Base-by-base conservation (phyloP, 768 basidiomycete genomes). In the Leucosporidium scottii region DNA sequence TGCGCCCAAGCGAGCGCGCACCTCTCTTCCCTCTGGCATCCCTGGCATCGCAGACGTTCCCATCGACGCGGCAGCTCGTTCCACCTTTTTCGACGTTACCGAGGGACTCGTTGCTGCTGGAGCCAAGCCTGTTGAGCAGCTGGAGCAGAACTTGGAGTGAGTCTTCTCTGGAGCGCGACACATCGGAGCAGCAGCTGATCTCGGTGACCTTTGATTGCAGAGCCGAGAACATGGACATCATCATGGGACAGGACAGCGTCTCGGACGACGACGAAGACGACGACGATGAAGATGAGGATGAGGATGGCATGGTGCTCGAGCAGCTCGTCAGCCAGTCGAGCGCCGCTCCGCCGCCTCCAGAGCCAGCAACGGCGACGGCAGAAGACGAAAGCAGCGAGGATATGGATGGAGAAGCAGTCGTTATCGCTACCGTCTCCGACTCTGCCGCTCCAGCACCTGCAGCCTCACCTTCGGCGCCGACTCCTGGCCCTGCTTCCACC, bases 31-130 rank as follows among this genome's bases (percentile, higher is more conserved):
- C 25, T 59, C 59, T 9, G 27, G 27, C 59, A 27, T 59, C 27
- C 59, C 59, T 25, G 59, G 59, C 6, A 59, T 59, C 59, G 59
- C n/a, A 17, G 59, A 59, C 59, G 59, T 59, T 17, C 59, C 59
- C n/a, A 44, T 59, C 59, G 59, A 59, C 59, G 44, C 25, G n/a
- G 44, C 44, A 25, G n/a, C 27, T 7, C 59, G 59, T 25, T 25
- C n/a, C 17, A 15, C 59, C n/a, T 59, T 59, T 44, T 48, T 47
- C 59, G 28, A n/a, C 18, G 59, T 48, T 27, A 59, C 59, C 44
- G 20, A 47, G 15, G 27, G 15, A 17, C 44, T 48, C 8, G 10
- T 59, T 17, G 44, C n/a, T 20, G 44, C 28, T 17, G 59, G 59
- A 4, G 59, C 59, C 13, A 27, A 47, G 7, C 59, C 59, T 20